These are phyloP conservation scores for Pyricularia sp. DNA, from an alignment of 2,329 filamentous ascomycete species.

Conservation along the genomic window DNA sequence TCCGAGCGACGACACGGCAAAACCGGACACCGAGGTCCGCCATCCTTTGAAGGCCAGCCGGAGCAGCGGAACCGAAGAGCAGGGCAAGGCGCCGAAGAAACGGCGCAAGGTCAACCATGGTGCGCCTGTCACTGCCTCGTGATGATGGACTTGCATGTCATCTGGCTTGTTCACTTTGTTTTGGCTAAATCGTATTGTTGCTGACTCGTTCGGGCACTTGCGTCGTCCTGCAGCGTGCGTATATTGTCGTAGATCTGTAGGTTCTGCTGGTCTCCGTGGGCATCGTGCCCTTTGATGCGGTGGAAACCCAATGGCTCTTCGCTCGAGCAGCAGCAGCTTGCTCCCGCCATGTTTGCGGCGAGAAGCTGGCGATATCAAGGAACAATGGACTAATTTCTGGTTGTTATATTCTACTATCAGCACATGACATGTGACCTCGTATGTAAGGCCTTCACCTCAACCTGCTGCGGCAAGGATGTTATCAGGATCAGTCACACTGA, in stretches of 20 bases:
- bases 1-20: slow-evolving; percentile 7
- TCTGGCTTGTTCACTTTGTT: slow-evolving; percentile 9
- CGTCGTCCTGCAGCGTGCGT: slow-evolving; percentile 61
- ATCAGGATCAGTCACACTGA: neutral
- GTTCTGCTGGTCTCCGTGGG: slow-evolving; percentile 27
- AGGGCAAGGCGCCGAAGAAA: slow-evolving; percentile 62
- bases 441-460: slow-evolving; percentile 34
- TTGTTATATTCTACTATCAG: slow-evolving; percentile 28
- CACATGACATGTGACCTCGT: slow-evolving; percentile 92
- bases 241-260: slow-evolving; percentile 85
- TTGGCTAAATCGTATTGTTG: slow-evolving; percentile 12
- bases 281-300: neutral
- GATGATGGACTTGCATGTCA: slow-evolving; percentile 10
- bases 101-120: slow-evolving; percentile 85
- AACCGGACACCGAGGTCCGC: slow-evolving; percentile 11
- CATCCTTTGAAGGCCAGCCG: neutral
- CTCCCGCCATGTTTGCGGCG: neutral
- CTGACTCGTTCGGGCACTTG: slow-evolving; percentile 11
- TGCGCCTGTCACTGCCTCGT: slow-evolving; percentile 32
- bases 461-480: neutral
- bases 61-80: slow-evolving; percentile 15
- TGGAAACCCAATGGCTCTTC: neutral
- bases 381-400: neutral
- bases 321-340: neutral
- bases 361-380: neutral